phyloP scores from a whole-genome alignment of 768 basidiomycete species.

The Gelatoporia subvermispora region DNA sequence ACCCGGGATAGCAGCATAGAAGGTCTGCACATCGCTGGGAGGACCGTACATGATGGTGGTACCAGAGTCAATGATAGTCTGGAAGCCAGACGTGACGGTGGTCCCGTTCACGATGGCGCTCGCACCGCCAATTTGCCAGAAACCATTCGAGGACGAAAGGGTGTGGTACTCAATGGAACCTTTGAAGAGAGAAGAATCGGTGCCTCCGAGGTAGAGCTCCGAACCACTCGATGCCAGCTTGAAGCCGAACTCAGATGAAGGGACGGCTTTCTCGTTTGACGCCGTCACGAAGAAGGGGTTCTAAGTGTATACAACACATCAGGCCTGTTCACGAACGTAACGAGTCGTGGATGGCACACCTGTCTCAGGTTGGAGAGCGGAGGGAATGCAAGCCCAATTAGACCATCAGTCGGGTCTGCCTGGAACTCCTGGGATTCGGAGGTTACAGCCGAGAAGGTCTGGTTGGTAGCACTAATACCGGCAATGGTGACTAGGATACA shows the following conservation, averaged over 20 bases:
- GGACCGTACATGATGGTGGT: conserved; percentile 25
- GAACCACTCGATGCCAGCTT: conserved; percentile 22
- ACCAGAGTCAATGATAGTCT: conserved; percentile 23
- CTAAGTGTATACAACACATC: not conserved
- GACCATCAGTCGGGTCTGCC: conserved; percentile 10
- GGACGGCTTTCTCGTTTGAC: conserved; percentile 13
- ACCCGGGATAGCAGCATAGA: conserved; percentile 19
- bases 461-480: conserved; percentile 17
- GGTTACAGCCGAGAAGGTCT: conserved; percentile 11
- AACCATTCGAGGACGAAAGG: conserved; percentile 9
- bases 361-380: conserved; percentile 13
- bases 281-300: conserved; percentile 22
- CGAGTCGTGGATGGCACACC: not conserved
- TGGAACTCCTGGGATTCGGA: not conserved
- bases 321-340: no score
- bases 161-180: conserved; percentile 28
- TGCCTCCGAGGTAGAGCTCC: conserved; percentile 32
- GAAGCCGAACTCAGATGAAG: conserved; percentile 19
- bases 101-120: conserved; percentile 7
- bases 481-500: conserved; percentile 18
- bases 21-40: conserved; percentile 6
- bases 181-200: conserved; percentile 25
- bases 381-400: conserved; percentile 24
- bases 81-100: conserved; percentile 1
- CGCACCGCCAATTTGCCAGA: conserved; percentile 9